Evolutionary conservation across 2,329 filamentous ascomycete genomes (phyloP).

Genomic region (Beauveria pseudobassiana): DNA sequence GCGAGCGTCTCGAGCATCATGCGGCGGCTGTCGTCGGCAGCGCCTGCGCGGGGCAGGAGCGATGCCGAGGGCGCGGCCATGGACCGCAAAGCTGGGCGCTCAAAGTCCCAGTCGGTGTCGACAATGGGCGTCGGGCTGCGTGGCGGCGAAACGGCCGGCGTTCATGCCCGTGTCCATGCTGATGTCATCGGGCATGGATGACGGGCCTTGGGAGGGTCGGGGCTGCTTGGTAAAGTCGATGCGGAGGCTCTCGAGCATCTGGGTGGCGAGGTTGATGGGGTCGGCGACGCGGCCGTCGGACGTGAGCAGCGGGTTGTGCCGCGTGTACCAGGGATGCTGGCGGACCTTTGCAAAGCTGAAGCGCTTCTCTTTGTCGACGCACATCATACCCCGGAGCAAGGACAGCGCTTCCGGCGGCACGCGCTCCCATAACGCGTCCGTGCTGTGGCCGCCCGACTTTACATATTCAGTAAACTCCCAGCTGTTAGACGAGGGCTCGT

Average conservation of each 20-base stretch:
- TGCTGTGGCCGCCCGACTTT: conserved; percentile 68
- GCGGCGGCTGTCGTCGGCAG: conserved; percentile 27
- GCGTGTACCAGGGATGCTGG: conserved; percentile 90
- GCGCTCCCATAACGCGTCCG: conserved; percentile 77
- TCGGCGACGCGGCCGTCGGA: conserved; percentile 68
- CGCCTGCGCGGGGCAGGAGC: conserved; percentile 20
- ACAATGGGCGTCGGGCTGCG: conserved; percentile 75
- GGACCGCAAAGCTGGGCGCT: conserved; percentile 58
- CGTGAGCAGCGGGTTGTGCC: conserved; percentile 69
- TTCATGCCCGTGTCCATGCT: conserved; percentile 53
- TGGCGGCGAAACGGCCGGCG: conserved; percentile 58
- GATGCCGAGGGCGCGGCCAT: conserved; percentile 34
- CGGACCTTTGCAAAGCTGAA: conserved; percentile 85
- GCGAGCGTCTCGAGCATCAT: conserved; percentile 57
- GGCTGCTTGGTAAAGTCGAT: conserved; percentile 77
- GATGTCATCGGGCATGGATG: conserved; percentile 48
- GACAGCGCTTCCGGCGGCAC: conserved; percentile 70
- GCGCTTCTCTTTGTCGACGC: conserved; percentile 62
- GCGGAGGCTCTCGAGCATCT: conserved; percentile 84
- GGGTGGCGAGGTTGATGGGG: conserved; percentile 78
- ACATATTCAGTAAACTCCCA: conserved; percentile 90
- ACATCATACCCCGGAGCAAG: conserved; percentile 88
- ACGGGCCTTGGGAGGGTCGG: conserved; percentile 37
- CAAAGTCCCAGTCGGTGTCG: conserved; percentile 81
- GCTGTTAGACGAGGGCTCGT: conserved; percentile 76